Percentiles rank a stretch among this genome's conserved stretches.
Evolutionary conservation across 2,329 filamentous ascomycete species (phyloP).

Genomic region (Uncinocarpus reesii): DNA sequence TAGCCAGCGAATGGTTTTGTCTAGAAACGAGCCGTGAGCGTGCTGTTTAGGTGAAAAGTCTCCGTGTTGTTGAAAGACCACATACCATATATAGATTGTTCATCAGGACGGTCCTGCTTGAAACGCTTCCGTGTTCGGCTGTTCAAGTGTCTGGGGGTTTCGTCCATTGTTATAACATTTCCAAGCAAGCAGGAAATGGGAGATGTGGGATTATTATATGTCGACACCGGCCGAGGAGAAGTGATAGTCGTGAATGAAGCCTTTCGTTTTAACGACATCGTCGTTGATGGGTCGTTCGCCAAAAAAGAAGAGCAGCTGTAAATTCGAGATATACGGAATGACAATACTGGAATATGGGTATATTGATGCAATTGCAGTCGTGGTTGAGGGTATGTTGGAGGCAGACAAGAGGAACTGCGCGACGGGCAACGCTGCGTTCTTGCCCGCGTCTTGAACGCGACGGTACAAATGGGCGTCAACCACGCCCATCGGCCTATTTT

Average conservation of each 20-base stretch:
- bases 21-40: conserved; percentile 20
- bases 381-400: neutral
- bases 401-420: neutral
- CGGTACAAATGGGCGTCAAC: conserved; percentile 5
- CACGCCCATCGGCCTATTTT: neutral
- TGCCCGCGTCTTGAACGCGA: conserved; percentile 10
- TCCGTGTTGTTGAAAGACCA: neutral
- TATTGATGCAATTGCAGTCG: neutral
- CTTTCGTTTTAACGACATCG: conserved; percentile 52
- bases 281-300: neutral
- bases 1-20: conserved; percentile 35
- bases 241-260: conserved; percentile 42
- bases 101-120: conserved; percentile 49
- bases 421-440: no score
- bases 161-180: conserved; percentile 24
- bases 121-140: conserved; percentile 50
- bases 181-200: conserved; percentile 20
- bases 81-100: conserved; percentile 46
- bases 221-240: conserved; percentile 32
- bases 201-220: conserved; percentile 22
- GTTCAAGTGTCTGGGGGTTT: conserved; percentile 38
- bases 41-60: neutral
- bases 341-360: neutral
- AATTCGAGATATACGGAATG: neutral
- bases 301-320: neutral